Base-by-base conservation (phyloP, 1,284 basidiomycete genomes). In the Albatrellus sp. region DNA sequence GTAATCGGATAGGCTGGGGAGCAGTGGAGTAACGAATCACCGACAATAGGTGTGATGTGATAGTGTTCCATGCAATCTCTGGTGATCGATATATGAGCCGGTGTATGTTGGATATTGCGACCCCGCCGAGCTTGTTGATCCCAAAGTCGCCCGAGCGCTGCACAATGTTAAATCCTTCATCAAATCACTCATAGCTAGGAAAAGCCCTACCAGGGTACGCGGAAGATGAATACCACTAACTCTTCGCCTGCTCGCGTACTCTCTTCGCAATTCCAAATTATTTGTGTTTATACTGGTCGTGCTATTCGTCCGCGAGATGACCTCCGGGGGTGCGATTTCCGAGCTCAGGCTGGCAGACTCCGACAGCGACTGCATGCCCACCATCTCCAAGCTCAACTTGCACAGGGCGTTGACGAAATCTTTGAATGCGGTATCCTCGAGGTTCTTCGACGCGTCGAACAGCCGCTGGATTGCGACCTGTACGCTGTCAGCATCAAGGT, bases 161-260 rank as follows among this genome's bases (percentile, higher is more conserved):
- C 19, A 42, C 34, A 37, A 16, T 16, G 12, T 29, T 24, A 11
- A 33, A 38, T 42, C 49, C 28, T n/a, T 19, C 39, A 17, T 29
- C 11, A 38, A 17, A 14, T 20, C 14, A 30, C 37, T 36, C 14
- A 4, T 33, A 43, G 32, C 17, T 33, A 10, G 19, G 11, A 10
- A 32, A 30, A 42, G 66, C 80, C n/a, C 57, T 54, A 88, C 85
- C 63, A 85, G 63, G 9, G 79, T 83, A 33, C 77, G 75, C 0
- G 84, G 80, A 17, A 90, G 67, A 57, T 88, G 80, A 30, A 92
- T 85, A 0, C 90, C 90, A 52, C 90, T 93, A 7, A 88, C 77
- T 37, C 90, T 66, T 45, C 90, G 68, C 45, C 87, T 66, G 59
- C 80, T 78, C 3, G 66, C 66, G 33, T 65, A 54, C 32, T 68